Conservation (phyloP, 306 rosid species). For the Quercus alba region DNA sequence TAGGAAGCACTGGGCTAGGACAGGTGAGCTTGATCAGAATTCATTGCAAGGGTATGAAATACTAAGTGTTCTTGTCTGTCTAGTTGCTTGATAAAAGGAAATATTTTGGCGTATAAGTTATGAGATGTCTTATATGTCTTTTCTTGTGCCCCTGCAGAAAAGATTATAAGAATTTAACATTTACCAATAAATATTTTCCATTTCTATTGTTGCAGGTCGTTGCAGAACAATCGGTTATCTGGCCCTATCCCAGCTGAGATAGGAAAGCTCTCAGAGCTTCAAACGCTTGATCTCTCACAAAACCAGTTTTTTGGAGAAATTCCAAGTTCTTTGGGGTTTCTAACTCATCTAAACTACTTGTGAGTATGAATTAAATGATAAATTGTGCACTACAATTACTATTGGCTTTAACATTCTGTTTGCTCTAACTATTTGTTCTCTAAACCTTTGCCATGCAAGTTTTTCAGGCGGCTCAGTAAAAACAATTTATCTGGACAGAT, state of each 20-base stretch:
- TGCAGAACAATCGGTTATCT: constrained; percentile 80
- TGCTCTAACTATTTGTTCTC: constrained; percentile 32
- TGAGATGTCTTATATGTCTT: constrained; percentile 4
- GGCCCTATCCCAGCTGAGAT: constrained; percentile 81
- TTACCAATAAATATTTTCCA: constrained; percentile 11
- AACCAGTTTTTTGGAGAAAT: constrained; percentile 77
- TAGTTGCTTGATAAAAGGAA: not conserved
- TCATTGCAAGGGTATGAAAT: not conserved
- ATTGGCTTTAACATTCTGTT: constrained; percentile 5
- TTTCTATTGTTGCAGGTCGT: constrained; percentile 46
- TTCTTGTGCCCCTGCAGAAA: not conserved
- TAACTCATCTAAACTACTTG: constrained; percentile 84
- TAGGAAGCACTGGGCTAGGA: not conserved
- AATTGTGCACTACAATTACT: constrained; percentile 2
- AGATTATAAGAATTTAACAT: not conserved
- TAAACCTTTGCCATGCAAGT: constrained; percentile 51
- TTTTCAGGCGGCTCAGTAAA: constrained; percentile 89
- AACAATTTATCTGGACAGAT: constrained; percentile 79
- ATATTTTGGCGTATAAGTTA: not conserved
- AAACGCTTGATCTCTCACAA: constrained; percentile 79
- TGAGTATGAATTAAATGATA: constrained; percentile 54
- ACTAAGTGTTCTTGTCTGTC: not conserved
- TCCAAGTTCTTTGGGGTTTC: constrained; percentile 73
- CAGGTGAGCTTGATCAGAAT: not conserved
- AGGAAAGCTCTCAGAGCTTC: constrained; percentile 74